phyloP scores from a whole-genome alignment of 83 land plant species.

The Larix sibirica region DNA sequence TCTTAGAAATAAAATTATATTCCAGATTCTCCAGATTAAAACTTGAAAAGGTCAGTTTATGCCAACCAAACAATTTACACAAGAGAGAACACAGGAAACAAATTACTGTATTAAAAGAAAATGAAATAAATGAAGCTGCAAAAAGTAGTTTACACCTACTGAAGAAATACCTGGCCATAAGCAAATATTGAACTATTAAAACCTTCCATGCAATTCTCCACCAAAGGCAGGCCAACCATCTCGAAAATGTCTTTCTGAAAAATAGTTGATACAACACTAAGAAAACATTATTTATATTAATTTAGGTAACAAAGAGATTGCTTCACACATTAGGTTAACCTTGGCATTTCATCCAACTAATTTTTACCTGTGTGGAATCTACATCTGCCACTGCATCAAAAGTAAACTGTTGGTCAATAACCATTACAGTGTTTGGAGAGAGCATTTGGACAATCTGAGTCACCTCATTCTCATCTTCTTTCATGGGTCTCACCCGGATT shows the following conservation, averaged over 20 bases:
- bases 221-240: conserved; percentile 91
- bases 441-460: conserved; percentile 91
- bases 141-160: background rate
- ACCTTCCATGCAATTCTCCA: conserved; percentile 94
- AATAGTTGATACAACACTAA: background rate
- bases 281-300: too few species aligned
- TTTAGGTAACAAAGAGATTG: too few species aligned
- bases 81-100: background rate
- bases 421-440: conserved; percentile 37
- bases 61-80: background rate
- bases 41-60: conserved; percentile 35
- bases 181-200: conserved; percentile 99
- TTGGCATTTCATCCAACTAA: conserved; percentile 21
- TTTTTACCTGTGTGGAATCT: conserved; percentile 75
- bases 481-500: conserved; percentile 32
- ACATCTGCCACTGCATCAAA: conserved; percentile 98
- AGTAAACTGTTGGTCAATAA: conserved; percentile 77
- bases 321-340: background rate
- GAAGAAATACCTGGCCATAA: conserved; percentile 84
- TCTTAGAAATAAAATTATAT: background rate
- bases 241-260: conserved; percentile 69
- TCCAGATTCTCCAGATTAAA: conserved; percentile 33
- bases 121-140: background rate
- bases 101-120: background rate
- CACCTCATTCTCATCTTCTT: background rate